Conservation (phyloP, 176 grass and related monocot species). For the Thinopyrum elongatum region DNA sequence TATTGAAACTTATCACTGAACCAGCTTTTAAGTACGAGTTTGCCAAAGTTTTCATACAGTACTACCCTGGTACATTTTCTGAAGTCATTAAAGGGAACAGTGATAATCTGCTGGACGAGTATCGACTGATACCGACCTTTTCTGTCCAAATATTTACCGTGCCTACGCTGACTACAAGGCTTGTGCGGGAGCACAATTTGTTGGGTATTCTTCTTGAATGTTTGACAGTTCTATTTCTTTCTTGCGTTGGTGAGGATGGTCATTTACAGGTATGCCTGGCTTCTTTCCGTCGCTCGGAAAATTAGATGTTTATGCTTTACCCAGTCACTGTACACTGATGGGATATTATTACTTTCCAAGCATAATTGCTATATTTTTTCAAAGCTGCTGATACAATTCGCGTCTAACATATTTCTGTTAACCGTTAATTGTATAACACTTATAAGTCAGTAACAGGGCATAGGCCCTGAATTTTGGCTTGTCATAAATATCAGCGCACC, state of each 20-base stretch:
- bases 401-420: background rate
- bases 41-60: constrained; percentile 71
- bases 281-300: background rate
- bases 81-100: constrained; percentile 62
- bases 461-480: constrained; percentile 10
- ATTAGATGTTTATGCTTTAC: constrained; percentile 3
- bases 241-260: constrained; percentile 70
- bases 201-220: constrained; percentile 69
- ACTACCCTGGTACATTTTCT: constrained; percentile 64
- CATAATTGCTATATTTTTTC: background rate
- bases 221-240: constrained; percentile 71
- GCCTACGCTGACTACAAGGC: constrained; percentile 59
- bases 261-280: constrained; percentile 65
- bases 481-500: background rate
- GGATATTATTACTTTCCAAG: background rate
- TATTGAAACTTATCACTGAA: constrained; percentile 89
- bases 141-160: constrained; percentile 99
- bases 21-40: constrained; percentile 91
- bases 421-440: background rate
- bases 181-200: constrained; percentile 83
- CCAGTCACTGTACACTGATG: constrained; percentile 1
- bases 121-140: constrained; percentile 64
- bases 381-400: background rate
- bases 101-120: constrained; percentile 50
- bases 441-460: background rate